Conservation (phyloP, 2,329 filamentous ascomycete genomes). For the Monosporascus sp. region DNA sequence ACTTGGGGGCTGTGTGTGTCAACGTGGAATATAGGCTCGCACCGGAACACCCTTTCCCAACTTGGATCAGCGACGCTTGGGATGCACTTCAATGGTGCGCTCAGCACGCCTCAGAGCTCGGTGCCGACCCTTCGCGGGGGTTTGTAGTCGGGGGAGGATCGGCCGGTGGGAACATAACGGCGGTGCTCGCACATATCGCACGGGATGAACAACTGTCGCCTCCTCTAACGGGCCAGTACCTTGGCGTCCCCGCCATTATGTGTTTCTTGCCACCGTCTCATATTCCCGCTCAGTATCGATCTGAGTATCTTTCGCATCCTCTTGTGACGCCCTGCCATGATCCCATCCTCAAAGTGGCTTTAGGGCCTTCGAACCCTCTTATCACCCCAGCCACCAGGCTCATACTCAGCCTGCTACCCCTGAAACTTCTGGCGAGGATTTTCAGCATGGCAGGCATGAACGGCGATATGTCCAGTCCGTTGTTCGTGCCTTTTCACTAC, state of each 20-base stretch:
- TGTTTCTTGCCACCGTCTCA: constrained; percentile 12
- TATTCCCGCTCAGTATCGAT: constrained; percentile 18
- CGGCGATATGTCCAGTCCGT: constrained; percentile 9
- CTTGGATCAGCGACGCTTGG: constrained; percentile 37
- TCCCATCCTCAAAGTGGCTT: constrained; percentile 12
- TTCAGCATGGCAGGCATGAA: neutral
- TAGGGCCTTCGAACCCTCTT: constrained; percentile 1
- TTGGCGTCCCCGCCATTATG: constrained; percentile 34
- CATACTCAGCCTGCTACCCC: no score
- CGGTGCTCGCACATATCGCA: constrained; percentile 33
- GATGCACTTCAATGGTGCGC: constrained; percentile 41
- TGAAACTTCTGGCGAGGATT: no score
- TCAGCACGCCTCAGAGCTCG: constrained; percentile 32
- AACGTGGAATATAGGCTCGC: constrained; percentile 40
- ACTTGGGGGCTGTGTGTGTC: constrained; percentile 34
- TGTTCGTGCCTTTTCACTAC: constrained; percentile 16
- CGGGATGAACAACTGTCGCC: constrained; percentile 36
- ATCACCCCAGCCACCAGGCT: neutral
- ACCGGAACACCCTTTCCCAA: constrained; percentile 42
- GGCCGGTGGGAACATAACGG: constrained; percentile 37
- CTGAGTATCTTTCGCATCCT: constrained; percentile 22
- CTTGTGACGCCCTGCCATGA: constrained; percentile 16
- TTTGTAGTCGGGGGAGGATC: constrained; percentile 46
- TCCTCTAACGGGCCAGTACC: constrained; percentile 41
- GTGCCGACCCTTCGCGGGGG: constrained; percentile 36